Evolutionary conservation across 2,329 filamentous ascomycete species (phyloP).

Genomic region (Ascochyta viciae-villosae): DNA sequence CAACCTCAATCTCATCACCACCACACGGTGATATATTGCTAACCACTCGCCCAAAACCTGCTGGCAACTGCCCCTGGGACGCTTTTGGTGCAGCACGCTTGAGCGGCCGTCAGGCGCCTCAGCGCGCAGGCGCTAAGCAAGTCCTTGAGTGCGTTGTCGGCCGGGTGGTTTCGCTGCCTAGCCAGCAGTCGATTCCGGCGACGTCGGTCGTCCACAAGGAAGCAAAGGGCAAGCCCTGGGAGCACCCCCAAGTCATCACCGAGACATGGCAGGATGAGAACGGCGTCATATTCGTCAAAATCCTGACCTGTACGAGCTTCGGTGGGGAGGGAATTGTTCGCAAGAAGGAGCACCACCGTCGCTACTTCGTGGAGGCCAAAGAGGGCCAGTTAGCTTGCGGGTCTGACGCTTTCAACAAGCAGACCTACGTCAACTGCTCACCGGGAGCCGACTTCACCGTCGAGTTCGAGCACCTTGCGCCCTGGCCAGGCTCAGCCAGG

Average conservation of each 20-base stretch:
- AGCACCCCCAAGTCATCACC: constrained; percentile 20
- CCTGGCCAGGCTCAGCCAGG: constrained; percentile 3
- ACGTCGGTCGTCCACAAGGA: background rate
- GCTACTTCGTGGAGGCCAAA: constrained; percentile 22
- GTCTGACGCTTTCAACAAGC: constrained; percentile 23
- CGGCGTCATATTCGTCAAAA: constrained; percentile 13
- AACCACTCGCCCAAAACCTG: background rate
- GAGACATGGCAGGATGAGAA: background rate
- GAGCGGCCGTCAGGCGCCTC: background rate
- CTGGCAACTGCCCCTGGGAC: background rate
- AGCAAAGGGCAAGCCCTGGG: constrained; percentile 1
- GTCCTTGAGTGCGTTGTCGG: background rate
- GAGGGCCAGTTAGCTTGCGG: constrained; percentile 7
- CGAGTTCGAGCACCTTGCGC: constrained; percentile 25
- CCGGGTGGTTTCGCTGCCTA: constrained; percentile 1
- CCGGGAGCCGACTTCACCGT: constrained; percentile 14
- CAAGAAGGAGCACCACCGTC: constrained; percentile 2
- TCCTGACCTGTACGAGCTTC: constrained; percentile 24
- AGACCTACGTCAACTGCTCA: constrained; percentile 30
- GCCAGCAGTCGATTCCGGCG: background rate
- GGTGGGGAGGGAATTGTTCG: constrained; percentile 2
- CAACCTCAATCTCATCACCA: background rate
- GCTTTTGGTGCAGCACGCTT: background rate
- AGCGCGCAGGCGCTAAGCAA: background rate
- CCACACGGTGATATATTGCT: background rate